Conservation (phyloP, 2,329 filamentous ascomycete genomes). For the Sclerotiophoma versabilis region DNA sequence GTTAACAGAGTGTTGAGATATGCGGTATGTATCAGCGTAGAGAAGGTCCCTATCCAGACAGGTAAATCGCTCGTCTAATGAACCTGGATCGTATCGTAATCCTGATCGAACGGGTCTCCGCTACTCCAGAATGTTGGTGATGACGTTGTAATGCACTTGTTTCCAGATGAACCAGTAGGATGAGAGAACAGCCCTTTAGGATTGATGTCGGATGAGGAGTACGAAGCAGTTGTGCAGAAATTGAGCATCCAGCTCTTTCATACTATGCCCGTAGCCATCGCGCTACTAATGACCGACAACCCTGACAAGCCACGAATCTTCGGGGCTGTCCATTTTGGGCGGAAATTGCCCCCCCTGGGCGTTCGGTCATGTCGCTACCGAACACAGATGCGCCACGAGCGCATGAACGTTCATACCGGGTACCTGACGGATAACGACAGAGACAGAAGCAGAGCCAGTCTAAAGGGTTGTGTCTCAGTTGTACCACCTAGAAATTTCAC, state of each 20-base stretch:
- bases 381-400: conserved; percentile 7
- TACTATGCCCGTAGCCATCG: not conserved
- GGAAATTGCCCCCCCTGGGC: conserved; percentile 21
- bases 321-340: conserved; percentile 12
- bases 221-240: not conserved
- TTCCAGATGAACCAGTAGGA: not conserved
- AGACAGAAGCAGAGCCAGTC: not conserved
- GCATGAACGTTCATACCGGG: conserved; percentile 5
- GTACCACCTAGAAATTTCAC: not conserved
- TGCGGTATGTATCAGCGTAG: not conserved
- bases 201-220: not conserved
- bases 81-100: conserved; percentile 1
- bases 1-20: not conserved
- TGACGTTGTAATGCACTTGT: not conserved
- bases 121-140: conserved; percentile 1
- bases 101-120: conserved; percentile 10
- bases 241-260: conserved; percentile 4
- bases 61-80: not conserved
- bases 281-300: conserved; percentile 7
- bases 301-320: conserved; percentile 16
- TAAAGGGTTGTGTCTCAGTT: not conserved
- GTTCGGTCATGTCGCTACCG: conserved; percentile 2
- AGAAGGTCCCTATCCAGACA: conserved; percentile 1
- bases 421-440: conserved; percentile 8
- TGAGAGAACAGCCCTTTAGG: not conserved